A percentile compares a stretch with the other conserved stretches of the same genome.
These are phyloP conservation scores for Toxicodendron radicans DNA, from an alignment of 345 rosid species.

Conservation along the genomic window DNA sequence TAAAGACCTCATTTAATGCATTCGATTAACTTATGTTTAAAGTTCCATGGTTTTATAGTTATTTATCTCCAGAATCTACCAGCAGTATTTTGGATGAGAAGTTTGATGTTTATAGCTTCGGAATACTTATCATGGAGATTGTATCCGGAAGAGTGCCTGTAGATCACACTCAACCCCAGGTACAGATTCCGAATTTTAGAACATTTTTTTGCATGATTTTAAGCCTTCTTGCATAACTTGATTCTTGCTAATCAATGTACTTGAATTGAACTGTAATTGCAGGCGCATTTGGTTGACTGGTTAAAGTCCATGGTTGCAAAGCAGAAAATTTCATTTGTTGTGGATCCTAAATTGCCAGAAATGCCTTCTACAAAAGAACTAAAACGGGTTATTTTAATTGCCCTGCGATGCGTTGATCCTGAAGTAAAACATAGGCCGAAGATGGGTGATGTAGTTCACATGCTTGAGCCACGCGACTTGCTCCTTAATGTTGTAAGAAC, in stretches of 20 bases:
- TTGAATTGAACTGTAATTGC: conserved; percentile 10
- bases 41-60: conserved; percentile 27
- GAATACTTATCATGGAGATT: conserved; percentile 73
- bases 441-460: conserved; percentile 73
- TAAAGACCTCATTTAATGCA: too few species aligned
- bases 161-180: conserved; percentile 52
- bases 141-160: conserved; percentile 55
- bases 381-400: conserved; percentile 57
- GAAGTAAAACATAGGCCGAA: conserved; percentile 58
- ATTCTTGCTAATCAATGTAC: neutral
- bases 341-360: conserved; percentile 60
- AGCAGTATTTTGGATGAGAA: conserved; percentile 30
- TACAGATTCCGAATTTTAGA: conserved; percentile 11
- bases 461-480: conserved; percentile 74
- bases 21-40: neutral
- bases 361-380: conserved; percentile 58
- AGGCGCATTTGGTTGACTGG: conserved; percentile 66
- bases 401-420: conserved; percentile 68
- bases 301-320: conserved; percentile 63
- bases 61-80: conserved; percentile 32
- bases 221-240: neutral
- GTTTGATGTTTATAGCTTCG: conserved; percentile 66
- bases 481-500: conserved; percentile 49
- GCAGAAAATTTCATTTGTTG: conserved; percentile 40
- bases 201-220: neutral